A percentile compares a stretch with the other conserved stretches of the same genome.
Conservation (phyloP, 2,329 filamentous ascomycete species). For the Claviceps cyperi region DNA sequence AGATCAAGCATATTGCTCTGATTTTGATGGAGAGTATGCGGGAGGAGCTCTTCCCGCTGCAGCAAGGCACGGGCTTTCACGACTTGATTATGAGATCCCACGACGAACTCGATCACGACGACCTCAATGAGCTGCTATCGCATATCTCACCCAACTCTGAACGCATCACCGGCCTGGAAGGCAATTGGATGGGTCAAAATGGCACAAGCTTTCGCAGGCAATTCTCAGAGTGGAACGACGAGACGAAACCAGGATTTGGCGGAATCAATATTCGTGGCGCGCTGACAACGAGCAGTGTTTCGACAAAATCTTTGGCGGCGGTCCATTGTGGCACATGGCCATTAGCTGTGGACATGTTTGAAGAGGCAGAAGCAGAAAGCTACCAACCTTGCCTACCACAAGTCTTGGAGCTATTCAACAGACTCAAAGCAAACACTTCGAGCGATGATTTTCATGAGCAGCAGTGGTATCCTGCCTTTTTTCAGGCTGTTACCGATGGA, state of each 20-base stretch:
- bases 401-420: constrained; percentile 17
- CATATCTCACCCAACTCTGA: constrained; percentile 12
- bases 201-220: constrained; percentile 4
- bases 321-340: constrained; percentile 27
- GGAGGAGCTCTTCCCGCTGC: constrained; percentile 28
- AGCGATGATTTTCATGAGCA: constrained; percentile 11
- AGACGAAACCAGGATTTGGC: constrained; percentile 16
- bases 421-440: constrained; percentile 7
- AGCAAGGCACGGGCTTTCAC: constrained; percentile 23
- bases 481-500: constrained; percentile 17
- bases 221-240: constrained; percentile 7
- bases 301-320: constrained; percentile 26
- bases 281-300: constrained; percentile 27
- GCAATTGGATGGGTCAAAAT: constrained; percentile 8
- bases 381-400: constrained; percentile 31
- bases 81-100: constrained; percentile 20
- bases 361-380: constrained; percentile 28
- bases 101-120: constrained; percentile 14
- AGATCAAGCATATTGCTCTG: constrained; percentile 26
- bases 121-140: constrained; percentile 10
- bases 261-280: constrained; percentile 25
- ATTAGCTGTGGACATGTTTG: constrained; percentile 23
- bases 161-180: constrained; percentile 10
- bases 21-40: constrained; percentile 29
- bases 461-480: constrained; percentile 17